Conservation (phyloP, 345 rosid genomes). For the Aegle marmelos region DNA sequence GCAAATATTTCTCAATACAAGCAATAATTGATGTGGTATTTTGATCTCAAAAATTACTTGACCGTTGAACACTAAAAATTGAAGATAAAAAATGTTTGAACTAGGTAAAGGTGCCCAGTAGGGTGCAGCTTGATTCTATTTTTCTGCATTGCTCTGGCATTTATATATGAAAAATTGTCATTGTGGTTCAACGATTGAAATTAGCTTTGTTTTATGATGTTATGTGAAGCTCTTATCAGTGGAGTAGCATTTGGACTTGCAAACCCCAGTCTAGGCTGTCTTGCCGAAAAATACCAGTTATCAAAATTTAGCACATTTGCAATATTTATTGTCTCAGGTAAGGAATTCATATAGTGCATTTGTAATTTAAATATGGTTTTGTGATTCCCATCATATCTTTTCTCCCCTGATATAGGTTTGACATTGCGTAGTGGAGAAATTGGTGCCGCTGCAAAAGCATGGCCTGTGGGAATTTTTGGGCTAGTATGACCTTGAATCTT, state of each 20-base stretch:
- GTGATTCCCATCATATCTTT: slow-evolving; percentile 5
- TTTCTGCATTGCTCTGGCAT: neutral
- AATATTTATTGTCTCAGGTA: slow-evolving; percentile 83
- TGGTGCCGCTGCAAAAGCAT: slow-evolving; percentile 75
- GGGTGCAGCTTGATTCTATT: neutral
- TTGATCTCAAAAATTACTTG: too few species aligned
- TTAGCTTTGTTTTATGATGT: slow-evolving; percentile 1
- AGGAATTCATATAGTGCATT: slow-evolving; percentile 3
- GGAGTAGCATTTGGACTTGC: slow-evolving; percentile 83
- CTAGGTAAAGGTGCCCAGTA: too few species aligned
- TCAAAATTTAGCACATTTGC: slow-evolving; percentile 74
- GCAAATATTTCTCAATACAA: too few species aligned
- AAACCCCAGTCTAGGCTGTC: slow-evolving; percentile 80
- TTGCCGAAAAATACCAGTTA: slow-evolving; percentile 68
- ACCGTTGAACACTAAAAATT: too few species aligned
- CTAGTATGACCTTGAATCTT: slow-evolving; percentile 69
- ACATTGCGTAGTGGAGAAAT: slow-evolving; percentile 79
- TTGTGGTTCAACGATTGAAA: neutral
- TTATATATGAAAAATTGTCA: neutral
- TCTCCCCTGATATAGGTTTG: slow-evolving; percentile 47
- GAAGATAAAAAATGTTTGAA: neutral
- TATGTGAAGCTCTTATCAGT: slow-evolving; percentile 67
- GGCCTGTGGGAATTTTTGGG: slow-evolving; percentile 87
- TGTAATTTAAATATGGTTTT: neutral
- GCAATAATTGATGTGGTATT: too few species aligned